phyloP scores from a whole-genome alignment of 306 rosid species.

The Sechiopsis laciniata region DNA sequence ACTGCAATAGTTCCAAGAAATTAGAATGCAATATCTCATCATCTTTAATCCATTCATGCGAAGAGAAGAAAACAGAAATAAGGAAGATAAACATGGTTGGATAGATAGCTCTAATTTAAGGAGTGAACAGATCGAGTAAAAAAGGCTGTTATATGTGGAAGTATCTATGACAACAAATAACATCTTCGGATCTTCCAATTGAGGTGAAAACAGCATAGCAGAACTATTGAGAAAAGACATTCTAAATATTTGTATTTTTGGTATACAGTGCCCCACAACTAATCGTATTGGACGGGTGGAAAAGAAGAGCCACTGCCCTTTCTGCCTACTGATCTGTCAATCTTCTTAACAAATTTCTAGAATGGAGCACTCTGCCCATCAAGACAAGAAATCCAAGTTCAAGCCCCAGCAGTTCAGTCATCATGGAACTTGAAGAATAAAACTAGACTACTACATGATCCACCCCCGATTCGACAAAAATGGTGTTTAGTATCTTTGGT shows the following conservation, averaged over 20 bases:
- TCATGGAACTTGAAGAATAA: constrained; percentile 1
- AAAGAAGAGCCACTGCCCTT: background rate
- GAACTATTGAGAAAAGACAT: background rate
- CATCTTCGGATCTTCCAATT: background rate
- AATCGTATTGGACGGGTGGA: background rate
- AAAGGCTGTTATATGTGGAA: background rate
- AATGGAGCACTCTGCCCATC: background rate
- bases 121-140: background rate
- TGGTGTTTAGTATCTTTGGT: background rate
- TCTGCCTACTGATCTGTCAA: background rate
- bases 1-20: constrained; percentile 44
- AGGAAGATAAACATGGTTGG: background rate
- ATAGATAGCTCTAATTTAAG: background rate
- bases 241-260: constrained; percentile 1
- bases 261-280: background rate
- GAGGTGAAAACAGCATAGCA: constrained; percentile 4
- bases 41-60: background rate
- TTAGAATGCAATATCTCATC: constrained; percentile 14
- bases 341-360: background rate
- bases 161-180: background rate
- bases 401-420: background rate
- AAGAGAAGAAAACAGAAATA: background rate
- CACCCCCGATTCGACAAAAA: background rate
- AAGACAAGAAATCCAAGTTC: background rate
- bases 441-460: background rate